Evolutionary conservation across 179 eudicot genomes (phyloP), one percentile per base, ranked within the genome.

Genomic region (Dionaea muscipula): DNA sequence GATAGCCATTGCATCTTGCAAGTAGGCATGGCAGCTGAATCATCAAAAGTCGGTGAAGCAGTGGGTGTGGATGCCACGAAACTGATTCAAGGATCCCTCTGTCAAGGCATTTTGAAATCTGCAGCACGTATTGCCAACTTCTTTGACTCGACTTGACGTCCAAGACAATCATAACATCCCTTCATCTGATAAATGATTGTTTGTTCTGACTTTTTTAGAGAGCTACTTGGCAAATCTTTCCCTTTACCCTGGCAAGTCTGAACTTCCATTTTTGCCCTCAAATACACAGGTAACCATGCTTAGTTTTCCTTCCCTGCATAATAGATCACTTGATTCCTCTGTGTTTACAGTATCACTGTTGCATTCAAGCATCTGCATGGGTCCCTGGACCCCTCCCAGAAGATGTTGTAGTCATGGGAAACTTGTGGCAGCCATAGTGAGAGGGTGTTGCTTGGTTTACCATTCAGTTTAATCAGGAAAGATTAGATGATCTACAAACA

Each of bases 151-250:
- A 13, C 28, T n/a, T n/a, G n/a, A n/a, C n/a, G n/a, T n/a, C n/a
- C n/a, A n/a, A n/a, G n/a, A n/a, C n/a, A n/a, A n/a, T n/a, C n/a
- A n/a, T n/a, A n/a, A n/a, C n/a, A n/a, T n/a, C n/a, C n/a, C n/a
- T n/a, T n/a, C n/a, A n/a, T n/a, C n/a, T n/a, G n/a, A n/a, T n/a
- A n/a, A n/a, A n/a, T n/a, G n/a, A n/a, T 51, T 49, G 33, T 41
- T 27, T 63, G 46, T 37, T 67, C 27, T 21, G 39, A 21, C 15
- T 68, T 3, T 62, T n/a, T 62, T 81, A 91, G 95, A 93, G 70
- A 85, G 83, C 72, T 93, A 87, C 72, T 79, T 87, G 82, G 96
- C 96, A 44, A 91, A 91, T 56, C 78, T 91, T 17, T 78, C 96
- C 65, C 81, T 87, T 47, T 91, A 84, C 68, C 96, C 98, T 23